Evolutionary conservation across 441 rosid species (phyloP), one percentile per base, ranked within the genome.

Genomic region (Adansonia grandidieri): DNA sequence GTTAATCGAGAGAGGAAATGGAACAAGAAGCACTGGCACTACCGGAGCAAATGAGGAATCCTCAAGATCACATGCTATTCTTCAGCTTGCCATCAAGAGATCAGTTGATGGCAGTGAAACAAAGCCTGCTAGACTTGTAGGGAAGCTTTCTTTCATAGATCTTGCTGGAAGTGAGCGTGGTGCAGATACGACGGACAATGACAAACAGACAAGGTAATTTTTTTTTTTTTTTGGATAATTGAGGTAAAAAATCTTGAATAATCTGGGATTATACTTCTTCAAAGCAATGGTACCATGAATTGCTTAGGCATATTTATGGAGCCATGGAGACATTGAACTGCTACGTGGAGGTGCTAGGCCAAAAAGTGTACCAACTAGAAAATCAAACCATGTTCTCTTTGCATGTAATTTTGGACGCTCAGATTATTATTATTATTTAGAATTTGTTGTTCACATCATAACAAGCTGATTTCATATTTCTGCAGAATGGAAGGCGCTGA

Each of bases 131-230:
- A 91, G 93, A 66, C 87, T 84, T 17, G 89, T 91, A n/a, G 98
- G 97, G 50, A 91, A 95, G 81, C 89, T 93, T 76, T 95, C 98
- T 77, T 93, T 95, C 85, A 95, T 95, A 53, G 97, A 93, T 87
- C 93, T 95, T 53, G 98, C 97, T 74, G 98, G 97, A 84, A 95
- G 97, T 83, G 98, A 95, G 81, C 97, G 97, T 7, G 98, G 98
- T 64, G 97, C 97, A 15, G 98, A 95, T 86, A 95, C 98, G 44
- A 95, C 97, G 56, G 98, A 95, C 79, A 95, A 93, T 84, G 97
- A 95, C 83, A 95, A 95, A 80, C 97, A 90, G 78, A 95, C 98
- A 9, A 91, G 98, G 98, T 62, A 62, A 24, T 0, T 0, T 24
- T 24, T 24, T 24, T 24, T 24, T 24, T 24, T 24, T 24, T 24